Evolutionary conservation across 2,329 filamentous ascomycete genomes (phyloP), one percentile per base, ranked within the genome.

Genomic region (Tolypocladium pustulatum): DNA sequence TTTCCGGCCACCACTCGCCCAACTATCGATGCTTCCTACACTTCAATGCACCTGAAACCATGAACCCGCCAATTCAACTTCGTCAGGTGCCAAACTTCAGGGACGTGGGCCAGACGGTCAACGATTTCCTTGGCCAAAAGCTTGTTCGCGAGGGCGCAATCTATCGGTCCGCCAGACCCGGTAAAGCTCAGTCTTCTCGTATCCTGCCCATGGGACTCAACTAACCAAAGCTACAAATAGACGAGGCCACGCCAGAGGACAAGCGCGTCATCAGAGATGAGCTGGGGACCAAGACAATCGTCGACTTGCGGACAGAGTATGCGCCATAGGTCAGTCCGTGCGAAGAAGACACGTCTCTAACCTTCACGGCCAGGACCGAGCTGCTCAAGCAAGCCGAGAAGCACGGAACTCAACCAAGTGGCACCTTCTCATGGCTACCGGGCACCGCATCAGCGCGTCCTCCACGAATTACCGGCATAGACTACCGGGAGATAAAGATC

Each of bases 231-330:
- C 20, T 22, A 36, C 30, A 55, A 27, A n/a, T 60, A 80, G 90
- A 96, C 67, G 85, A 90, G 70, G 89, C 90, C 40, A 87, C 88
- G 0, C 67, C 78, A 25, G 69, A 76, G 40, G 91, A 96, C 72
- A 81, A 82, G 58, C 69, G 76, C 38, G 74, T 76, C 37, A 78
- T 96, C 13, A 72, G 76, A 12, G 72, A 84, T 9, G 78, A 84
- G 37, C 80, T 87, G 64, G 78, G 81, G 27, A 82, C 96, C 62
- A 82, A 79, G 63, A 90, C 85, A 2, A 82, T 96, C 46, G 81
- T 96, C 60, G 91, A 96, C 74, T 76, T 96, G 13, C 83, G 91
- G 58, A 90, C 90, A 61, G 84, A 87, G 84, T 90, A 78, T 60
- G 71, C 5, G 46, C 15, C 30, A 1, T 34, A 4, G 20, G 20